Evolutionary conservation across 2,329 filamentous ascomycete species (phyloP).

Genomic region (Fusarium sp.): DNA sequence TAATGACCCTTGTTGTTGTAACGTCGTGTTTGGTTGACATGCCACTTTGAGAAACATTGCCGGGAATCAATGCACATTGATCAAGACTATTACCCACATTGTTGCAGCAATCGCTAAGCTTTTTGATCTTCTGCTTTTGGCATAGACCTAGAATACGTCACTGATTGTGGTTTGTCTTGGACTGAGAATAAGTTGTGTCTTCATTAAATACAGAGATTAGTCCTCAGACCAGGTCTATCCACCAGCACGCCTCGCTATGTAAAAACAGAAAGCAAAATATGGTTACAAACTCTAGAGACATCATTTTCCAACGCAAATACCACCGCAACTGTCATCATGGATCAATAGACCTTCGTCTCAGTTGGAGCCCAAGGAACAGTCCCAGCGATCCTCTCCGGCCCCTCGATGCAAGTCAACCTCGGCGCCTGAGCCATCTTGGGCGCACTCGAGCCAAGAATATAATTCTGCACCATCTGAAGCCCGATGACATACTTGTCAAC

Average conservation of each 20-base stretch:
- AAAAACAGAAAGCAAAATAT: neutral
- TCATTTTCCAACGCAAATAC: fast-evolving
- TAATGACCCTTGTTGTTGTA: neutral
- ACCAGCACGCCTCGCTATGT: neutral
- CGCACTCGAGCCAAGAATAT: constrained; percentile 2
- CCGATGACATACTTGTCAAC: constrained; percentile 31
- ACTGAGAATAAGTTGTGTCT: neutral
- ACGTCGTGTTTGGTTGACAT: neutral
- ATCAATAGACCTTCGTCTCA: neutral
- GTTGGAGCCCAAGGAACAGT: neutral
- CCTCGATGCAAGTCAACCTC: constrained; percentile 8
- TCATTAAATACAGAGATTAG: neutral
- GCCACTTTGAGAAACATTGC: neutral
- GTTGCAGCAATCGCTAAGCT: no score
- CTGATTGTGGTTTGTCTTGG: no score
- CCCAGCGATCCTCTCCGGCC: neutral
- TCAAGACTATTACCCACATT: no score
- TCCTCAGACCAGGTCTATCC: neutral
- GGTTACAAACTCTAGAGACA: neutral
- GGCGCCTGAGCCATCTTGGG: constrained; percentile 20
- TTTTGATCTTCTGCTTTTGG: no score
- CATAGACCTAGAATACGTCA: no score
- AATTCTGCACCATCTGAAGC: constrained; percentile 14
- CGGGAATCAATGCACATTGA: neutral
- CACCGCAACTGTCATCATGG: fast-evolving